phyloP scores from a whole-genome alignment of 1,139 yeast species.

The Saccharomyces hybrid region DNA sequence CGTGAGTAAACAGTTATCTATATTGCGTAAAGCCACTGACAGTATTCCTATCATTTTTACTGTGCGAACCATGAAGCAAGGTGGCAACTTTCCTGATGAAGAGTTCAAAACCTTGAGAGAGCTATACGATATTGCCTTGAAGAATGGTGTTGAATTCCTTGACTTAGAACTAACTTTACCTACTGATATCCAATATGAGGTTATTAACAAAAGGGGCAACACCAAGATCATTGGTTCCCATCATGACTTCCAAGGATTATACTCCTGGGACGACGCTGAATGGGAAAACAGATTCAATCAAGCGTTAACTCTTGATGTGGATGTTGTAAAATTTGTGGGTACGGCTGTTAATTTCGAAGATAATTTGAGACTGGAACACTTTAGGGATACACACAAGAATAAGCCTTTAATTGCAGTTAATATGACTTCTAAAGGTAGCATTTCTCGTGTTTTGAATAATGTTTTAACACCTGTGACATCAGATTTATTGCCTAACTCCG shows the following conservation, averaged over 20 bases:
- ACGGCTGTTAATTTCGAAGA: slow-evolving; percentile 57
- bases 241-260: slow-evolving; percentile 58
- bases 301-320: slow-evolving; percentile 61
- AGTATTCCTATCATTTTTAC: slow-evolving; percentile 74
- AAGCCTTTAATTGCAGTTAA: slow-evolving; percentile 79
- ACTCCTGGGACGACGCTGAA: slow-evolving; percentile 59
- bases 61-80: slow-evolving; percentile 69
- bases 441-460: slow-evolving; percentile 70
- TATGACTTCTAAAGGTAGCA: slow-evolving; percentile 67
- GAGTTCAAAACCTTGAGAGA: slow-evolving; percentile 42
- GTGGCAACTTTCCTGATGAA: slow-evolving; percentile 67
- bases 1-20: slow-evolving; percentile 69
- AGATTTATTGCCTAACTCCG: slow-evolving; percentile 48
- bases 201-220: slow-evolving; percentile 44
- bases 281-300: slow-evolving; percentile 69
- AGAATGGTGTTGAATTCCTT: slow-evolving; percentile 53
- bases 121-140: slow-evolving; percentile 57
- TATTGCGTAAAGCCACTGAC: slow-evolving; percentile 53
- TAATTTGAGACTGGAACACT: slow-evolving; percentile 62
- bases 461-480: slow-evolving; percentile 82
- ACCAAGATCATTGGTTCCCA: slow-evolving; percentile 77
- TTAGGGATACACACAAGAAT: slow-evolving; percentile 45
- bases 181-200: slow-evolving; percentile 33
- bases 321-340: slow-evolving; percentile 79
- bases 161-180: slow-evolving; percentile 46